These are phyloP conservation scores for Drechmeria coniospora DNA, from an alignment of 2,329 filamentous ascomycete genomes.

Conservation along the genomic window DNA sequence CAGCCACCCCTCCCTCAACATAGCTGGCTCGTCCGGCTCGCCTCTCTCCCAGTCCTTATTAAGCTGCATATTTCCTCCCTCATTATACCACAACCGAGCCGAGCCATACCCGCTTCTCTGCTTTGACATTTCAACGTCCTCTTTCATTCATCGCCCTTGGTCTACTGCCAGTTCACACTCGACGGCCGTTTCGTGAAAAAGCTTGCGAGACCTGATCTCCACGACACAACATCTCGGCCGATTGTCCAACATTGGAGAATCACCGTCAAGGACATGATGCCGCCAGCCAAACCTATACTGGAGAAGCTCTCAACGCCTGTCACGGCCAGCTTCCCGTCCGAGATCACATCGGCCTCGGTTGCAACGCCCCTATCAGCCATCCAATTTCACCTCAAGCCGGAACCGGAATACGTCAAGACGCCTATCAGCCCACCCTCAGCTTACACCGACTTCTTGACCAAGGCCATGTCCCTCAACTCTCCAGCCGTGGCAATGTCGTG, in stretches of 20 bases:
- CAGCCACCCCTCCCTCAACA: conserved; percentile 4
- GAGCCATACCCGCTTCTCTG: conserved; percentile 2
- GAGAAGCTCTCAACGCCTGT: conserved; percentile 46
- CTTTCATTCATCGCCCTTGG: not conserved
- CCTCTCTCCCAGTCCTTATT: conserved; percentile 5
- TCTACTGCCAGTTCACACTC: not conserved
- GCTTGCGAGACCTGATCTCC: not conserved
- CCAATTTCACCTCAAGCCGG: conserved; percentile 23
- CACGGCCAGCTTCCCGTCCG: conserved; percentile 46
- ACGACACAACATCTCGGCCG: too few species aligned
- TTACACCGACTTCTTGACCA: conserved; percentile 78
- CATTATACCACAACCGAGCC: conserved; percentile 1
- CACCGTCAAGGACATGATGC: conserved; percentile 23
- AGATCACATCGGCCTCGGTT: conserved; percentile 45
- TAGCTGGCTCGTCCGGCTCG: too few species aligned
- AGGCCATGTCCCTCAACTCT: conserved; percentile 61
- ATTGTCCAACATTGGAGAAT: too few species aligned
- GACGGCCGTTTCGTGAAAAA: not conserved
- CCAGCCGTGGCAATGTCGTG: conserved; percentile 42
- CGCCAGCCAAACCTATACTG: conserved; percentile 42
- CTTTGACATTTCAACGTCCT: too few species aligned
- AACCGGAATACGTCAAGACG: conserved; percentile 54
- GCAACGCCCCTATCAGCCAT: conserved; percentile 49
- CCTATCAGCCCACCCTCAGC: conserved; percentile 82
- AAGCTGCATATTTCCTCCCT: not conserved